Base-by-base conservation (phyloP, 106 monocot species). In the Dioscorea dumetorum region DNA sequence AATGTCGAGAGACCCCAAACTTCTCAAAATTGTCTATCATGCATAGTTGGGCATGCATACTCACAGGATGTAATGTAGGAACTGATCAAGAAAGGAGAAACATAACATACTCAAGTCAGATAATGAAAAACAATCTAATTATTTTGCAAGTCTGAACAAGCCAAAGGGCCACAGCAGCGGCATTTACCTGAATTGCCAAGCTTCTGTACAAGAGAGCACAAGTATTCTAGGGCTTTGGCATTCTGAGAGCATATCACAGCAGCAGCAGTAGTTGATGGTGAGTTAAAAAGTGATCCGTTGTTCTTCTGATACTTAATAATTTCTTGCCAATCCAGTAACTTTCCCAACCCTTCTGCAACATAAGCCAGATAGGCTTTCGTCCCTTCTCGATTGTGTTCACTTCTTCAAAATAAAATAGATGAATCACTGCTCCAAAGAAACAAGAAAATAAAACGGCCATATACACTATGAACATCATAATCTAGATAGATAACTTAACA, bases 261-360 rank as follows among this genome's bases (percentile, higher is more conserved):
- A 77, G 78, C 83, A 81, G 92, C 88, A 53, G 95, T 97, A 23
- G 91, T 73, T 14, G 95, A 84, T 59, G 95, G 95, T 41, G 88
- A 92, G 66, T 89, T 87, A 72, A 97, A 89, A 19, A 97, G 67
- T 24, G 95, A 97, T 52, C 95, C 95, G 75, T 97, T 89, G 66
- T 63, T 77, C 71, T 78, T 77, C 65, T 92, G 95, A 78, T 72
- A 92, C 64, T 79, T 97, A 75, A 82, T 80, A n/a, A 89, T 17
- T 20, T 82, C 73, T 63, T 82, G 49, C 84, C 75, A 89, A 21
- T 84, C 78, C 10, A 76, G 75, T 16, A 57, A 49, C n/a, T 71
- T 65, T 12, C 74, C 82, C 57, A 88, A 72, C 64, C 91, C 97
- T 84, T 97, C 97, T 50, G 91, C 66, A 63, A 89, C 75, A 84